Evolutionary conservation across 140 eudicot species (phyloP).

Genomic region (Anethum foeniculum): DNA sequence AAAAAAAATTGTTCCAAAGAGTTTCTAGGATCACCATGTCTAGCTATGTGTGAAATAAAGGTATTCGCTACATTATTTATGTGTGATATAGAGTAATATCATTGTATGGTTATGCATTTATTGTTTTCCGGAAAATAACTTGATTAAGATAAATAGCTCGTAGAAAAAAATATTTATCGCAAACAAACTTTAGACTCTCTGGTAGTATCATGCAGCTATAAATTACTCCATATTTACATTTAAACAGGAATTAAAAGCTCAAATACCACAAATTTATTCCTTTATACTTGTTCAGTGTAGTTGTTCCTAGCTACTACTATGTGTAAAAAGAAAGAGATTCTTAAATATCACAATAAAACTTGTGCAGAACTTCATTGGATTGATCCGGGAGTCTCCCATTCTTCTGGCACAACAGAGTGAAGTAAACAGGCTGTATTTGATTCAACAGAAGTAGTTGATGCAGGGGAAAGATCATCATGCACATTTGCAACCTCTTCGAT

Average conservation of each 20-base stretch:
- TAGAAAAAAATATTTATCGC: too few species aligned
- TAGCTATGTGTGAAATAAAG: not conserved
- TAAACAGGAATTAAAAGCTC: not conserved
- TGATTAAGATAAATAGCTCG: too few species aligned
- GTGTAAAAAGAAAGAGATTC: not conserved
- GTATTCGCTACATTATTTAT: too few species aligned
- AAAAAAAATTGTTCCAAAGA: too few species aligned
- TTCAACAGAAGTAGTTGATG: conserved; percentile 21
- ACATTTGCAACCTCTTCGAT: conserved; percentile 39
- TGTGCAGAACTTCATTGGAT: not conserved
- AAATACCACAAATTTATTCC: not conserved
- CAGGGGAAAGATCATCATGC: conserved; percentile 29
- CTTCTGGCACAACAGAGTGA: conserved; percentile 30
- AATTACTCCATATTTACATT: conserved; percentile 1
- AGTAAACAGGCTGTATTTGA: conserved; percentile 25
- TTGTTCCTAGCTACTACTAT: conserved; percentile 5
- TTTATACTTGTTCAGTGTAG: not conserved
- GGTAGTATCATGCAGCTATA: not conserved
- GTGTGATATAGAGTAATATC: too few species aligned
- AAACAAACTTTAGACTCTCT: not conserved
- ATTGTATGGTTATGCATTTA: not conserved
- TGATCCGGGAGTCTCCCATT: conserved; percentile 15
- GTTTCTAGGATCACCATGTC: not conserved
- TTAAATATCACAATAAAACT: not conserved
- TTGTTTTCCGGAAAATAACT: not conserved